phyloP scores from a whole-genome alignment of 2,329 filamentous ascomycete species.

The Ustilaginoidea virens region DNA sequence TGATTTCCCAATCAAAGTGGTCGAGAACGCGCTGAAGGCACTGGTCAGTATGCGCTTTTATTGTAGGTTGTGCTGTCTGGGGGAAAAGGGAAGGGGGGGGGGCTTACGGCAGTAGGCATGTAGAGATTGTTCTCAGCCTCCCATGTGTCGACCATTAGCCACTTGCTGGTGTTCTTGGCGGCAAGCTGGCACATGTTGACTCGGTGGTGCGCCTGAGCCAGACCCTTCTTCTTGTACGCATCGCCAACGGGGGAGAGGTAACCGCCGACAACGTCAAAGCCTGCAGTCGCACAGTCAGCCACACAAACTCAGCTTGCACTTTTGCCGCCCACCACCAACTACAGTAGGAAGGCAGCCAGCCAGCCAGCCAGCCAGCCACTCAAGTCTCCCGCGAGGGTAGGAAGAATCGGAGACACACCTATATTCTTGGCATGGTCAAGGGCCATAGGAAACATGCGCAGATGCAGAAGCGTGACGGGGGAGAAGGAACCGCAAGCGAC shows the following conservation, averaged over 20 bases:
- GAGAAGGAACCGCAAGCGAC: constrained; percentile 55
- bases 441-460: constrained; percentile 82
- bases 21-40: constrained; percentile 80
- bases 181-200: constrained; percentile 71
- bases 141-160: constrained; percentile 77
- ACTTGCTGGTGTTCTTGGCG: constrained; percentile 54
- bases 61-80: too few species aligned
- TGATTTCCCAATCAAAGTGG: constrained; percentile 84
- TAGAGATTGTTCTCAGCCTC: constrained; percentile 72
- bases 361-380: too few species aligned
- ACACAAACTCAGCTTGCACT: too few species aligned
- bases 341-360: too few species aligned
- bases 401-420: too few species aligned
- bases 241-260: constrained; percentile 26
- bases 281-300: constrained; percentile 6
- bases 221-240: constrained; percentile 21
- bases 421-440: constrained; percentile 53
- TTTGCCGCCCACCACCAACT: too few species aligned
- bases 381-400: too few species aligned
- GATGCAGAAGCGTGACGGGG: constrained; percentile 59
- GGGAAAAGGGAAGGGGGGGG: too few species aligned
- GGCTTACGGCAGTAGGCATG: constrained; percentile 75
- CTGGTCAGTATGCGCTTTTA: too few species aligned
- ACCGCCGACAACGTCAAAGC: constrained; percentile 72
- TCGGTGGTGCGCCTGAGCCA: constrained; percentile 21